phyloP scores from a whole-genome alignment of 768 basidiomycete genomes.

The Dioszegia aurantiaca region DNA sequence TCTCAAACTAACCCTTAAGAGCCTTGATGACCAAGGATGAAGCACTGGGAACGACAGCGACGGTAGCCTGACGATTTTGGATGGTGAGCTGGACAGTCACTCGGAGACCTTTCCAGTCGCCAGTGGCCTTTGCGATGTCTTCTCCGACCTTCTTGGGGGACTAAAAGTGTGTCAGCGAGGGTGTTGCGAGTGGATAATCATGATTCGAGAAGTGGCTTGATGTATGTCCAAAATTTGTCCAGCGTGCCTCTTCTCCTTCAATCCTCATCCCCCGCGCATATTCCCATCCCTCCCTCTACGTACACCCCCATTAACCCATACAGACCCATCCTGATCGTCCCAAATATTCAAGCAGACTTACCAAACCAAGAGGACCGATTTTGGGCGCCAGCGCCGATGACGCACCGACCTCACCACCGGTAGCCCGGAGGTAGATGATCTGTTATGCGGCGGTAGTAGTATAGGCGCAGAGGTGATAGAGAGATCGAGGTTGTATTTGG shows the following conservation, averaged over 20 bases:
- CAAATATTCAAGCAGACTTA: no score
- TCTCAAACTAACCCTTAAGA: constrained; percentile 73
- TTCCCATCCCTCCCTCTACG: not conserved
- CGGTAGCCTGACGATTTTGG: constrained; percentile 98
- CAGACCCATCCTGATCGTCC: no score
- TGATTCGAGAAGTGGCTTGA: no score
- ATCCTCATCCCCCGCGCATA: not conserved
- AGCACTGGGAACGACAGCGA: constrained; percentile 94
- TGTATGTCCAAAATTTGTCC: not conserved
- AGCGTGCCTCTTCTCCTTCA: not conserved
- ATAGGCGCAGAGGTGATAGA: not conserved
- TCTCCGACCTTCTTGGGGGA: constrained; percentile 99
- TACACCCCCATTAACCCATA: not conserved
- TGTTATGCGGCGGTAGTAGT: constrained; percentile 19
- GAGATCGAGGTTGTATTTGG: not conserved
- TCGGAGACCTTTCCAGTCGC: constrained; percentile 98
- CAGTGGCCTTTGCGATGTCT: constrained; percentile 99
- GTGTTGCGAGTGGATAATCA: not conserved
- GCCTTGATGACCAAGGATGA: constrained; percentile 96
- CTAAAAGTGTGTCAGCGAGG: constrained; percentile 56
- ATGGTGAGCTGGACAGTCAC: constrained; percentile 98
- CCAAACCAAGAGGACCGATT: constrained; percentile 99
- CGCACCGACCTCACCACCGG: constrained; percentile 98
- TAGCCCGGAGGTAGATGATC: constrained; percentile 97
- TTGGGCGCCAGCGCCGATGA: constrained; percentile 98